A percentile compares a stretch with the other conserved stretches of the same genome.
Evolutionary conservation across 192 early-diverging fungal genomes (phyloP).

Genomic region (Coemansia sp.): DNA sequence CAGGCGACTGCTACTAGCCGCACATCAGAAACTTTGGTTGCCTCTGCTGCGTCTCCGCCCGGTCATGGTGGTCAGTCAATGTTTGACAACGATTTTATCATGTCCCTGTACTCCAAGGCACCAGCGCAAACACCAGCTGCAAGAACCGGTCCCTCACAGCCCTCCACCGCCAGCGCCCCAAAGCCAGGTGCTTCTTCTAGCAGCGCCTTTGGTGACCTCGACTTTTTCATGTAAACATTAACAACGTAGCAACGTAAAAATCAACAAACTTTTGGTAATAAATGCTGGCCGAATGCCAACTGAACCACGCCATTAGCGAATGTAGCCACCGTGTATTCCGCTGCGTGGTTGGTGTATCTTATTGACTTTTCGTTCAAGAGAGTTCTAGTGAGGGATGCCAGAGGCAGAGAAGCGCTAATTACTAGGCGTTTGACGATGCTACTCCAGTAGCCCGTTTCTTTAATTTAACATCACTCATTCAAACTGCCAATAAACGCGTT

Average conservation of each 20-base stretch:
- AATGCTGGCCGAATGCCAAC: not conserved
- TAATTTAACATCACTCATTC: no score
- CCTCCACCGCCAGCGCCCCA: slow-evolving; percentile 12
- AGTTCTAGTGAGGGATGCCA: not conserved
- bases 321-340: not conserved
- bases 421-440: not conserved
- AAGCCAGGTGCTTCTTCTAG: slow-evolving; percentile 7
- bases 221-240: slow-evolving; percentile 28
- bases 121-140: not conserved
- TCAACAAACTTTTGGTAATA: no score
- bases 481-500: not conserved
- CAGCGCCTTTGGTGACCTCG: slow-evolving; percentile 28
- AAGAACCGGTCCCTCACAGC: not conserved
- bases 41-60: slow-evolving; percentile 8
- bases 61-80: slow-evolving; percentile 23
- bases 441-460: not conserved
- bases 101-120: slow-evolving; percentile 50
- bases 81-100: slow-evolving; percentile 54
- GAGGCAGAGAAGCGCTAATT: not conserved
- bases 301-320: not conserved
- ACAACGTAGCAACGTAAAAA: no score
- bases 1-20: not conserved
- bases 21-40: not conserved
- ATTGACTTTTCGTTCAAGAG: not conserved
- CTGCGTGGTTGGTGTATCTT: not conserved